Conservation (phyloP, 306 rosid genomes). For the Quercus dentata region DNA sequence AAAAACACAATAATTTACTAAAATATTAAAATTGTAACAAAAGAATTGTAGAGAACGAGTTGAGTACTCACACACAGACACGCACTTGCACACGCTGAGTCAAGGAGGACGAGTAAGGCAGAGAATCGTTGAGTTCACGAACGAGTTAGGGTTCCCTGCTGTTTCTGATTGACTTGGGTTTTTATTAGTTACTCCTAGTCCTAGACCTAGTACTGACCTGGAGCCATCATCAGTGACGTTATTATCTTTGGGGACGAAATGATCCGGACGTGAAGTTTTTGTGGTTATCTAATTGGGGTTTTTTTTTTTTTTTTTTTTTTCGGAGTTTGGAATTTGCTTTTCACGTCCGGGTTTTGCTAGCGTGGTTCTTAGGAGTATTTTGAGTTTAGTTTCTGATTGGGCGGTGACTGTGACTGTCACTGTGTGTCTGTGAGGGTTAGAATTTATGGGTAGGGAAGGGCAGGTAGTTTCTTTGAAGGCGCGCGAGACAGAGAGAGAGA, state of each 20-base stretch:
- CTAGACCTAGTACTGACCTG: background rate
- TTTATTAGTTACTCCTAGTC: too few relatives aligned
- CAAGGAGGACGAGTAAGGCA: background rate
- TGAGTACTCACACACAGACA: background rate
- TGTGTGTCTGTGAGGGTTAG: too few relatives aligned
- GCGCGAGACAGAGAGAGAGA: too few relatives aligned
- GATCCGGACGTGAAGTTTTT: background rate
- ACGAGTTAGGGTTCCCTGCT: background rate
- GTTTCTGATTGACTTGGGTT: background rate
- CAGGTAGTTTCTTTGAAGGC: too few relatives aligned
- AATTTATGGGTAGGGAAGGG: too few relatives aligned
- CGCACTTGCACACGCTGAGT: too few relatives aligned
- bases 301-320: too few relatives aligned
- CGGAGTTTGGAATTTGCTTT: background rate
- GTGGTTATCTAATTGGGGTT: background rate
- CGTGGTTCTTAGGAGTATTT: background rate
- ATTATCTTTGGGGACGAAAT: background rate
- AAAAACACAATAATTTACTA: background rate
- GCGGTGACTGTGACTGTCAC: background rate
- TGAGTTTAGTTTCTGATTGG: background rate
- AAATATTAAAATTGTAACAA: background rate
- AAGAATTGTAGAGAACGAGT: background rate
- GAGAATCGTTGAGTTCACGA: background rate
- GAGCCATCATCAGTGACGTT: background rate
- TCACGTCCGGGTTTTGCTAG: background rate